Conservation (phyloP, 768 basidiomycete species). For the Tylopilus felleus region DNA sequence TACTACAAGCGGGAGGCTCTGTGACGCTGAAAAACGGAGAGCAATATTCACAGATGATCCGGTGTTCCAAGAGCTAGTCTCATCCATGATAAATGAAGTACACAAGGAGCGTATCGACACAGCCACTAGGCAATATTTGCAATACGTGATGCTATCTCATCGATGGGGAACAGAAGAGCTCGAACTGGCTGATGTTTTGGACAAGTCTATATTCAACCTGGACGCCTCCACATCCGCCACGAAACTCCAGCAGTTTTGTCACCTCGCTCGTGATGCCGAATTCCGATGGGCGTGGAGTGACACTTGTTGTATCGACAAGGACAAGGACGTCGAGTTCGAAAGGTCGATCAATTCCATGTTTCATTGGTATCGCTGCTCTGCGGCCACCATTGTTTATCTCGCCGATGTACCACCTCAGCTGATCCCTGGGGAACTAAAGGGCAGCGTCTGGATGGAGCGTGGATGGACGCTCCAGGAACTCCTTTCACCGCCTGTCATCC, state of each 20-base stretch:
- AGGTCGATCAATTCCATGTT: constrained; percentile 23
- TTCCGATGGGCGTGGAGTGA: constrained; percentile 25
- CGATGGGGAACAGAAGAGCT: constrained; percentile 19
- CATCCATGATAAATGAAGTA: constrained; percentile 10
- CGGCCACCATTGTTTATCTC: constrained; percentile 22
- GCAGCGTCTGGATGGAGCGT: constrained; percentile 20
- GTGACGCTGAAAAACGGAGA: constrained; percentile 13
- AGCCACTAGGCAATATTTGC: constrained; percentile 4
- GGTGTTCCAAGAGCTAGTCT: constrained; percentile 13
- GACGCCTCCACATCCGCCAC: constrained; percentile 1
- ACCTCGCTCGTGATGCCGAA: constrained; percentile 2
- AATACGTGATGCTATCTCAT: constrained; percentile 24
- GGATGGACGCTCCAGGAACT: constrained; percentile 26
- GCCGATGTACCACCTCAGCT: constrained; percentile 7
- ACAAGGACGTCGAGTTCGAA: constrained; percentile 14
- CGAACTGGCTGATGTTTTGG: constrained; percentile 7
- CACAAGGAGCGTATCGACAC: constrained; percentile 4
- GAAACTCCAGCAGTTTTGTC: constrained; percentile 20
- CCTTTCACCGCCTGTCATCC: constrained; percentile 18
- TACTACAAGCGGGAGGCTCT: constrained; percentile 15
- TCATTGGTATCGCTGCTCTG: constrained; percentile 15
- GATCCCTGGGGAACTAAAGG: constrained; percentile 7
- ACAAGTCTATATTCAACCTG: constrained; percentile 11
- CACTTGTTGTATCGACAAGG: constrained; percentile 25
- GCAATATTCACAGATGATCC: constrained; percentile 11